These are phyloP conservation scores for Linnemannia zychae DNA, from an alignment of 192 early-diverging fungal species.

Conservation along the genomic window DNA sequence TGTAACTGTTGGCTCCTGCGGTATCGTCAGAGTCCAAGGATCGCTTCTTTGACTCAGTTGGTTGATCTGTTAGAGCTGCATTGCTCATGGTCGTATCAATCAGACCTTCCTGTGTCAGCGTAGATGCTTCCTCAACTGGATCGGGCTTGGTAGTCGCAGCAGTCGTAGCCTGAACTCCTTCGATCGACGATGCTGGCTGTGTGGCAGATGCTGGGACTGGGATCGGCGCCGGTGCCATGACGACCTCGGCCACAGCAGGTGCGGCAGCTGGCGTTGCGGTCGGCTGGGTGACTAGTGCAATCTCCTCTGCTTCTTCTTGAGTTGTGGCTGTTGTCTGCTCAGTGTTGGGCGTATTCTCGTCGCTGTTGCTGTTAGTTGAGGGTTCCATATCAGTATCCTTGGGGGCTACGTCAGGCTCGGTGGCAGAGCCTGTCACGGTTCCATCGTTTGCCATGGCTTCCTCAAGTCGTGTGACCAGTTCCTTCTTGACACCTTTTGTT, in stretches of 20 bases:
- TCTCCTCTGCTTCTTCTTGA: slow-evolving; percentile 20
- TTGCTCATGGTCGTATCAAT: slow-evolving; percentile 31
- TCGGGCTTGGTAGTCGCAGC: neutral
- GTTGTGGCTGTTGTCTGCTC: neutral
- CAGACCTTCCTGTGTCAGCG: slow-evolving; percentile 36
- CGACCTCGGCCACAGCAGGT: slow-evolving; percentile 22
- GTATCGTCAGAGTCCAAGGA: slow-evolving; percentile 8
- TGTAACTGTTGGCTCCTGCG: neutral
- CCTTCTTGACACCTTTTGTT: slow-evolving; percentile 75
- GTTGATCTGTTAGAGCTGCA: neutral
- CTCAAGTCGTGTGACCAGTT: slow-evolving; percentile 71
- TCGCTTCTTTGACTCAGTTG: slow-evolving; percentile 28
- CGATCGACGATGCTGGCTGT: neutral
- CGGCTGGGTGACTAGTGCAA: slow-evolving; percentile 18
- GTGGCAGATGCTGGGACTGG: slow-evolving; percentile 14
- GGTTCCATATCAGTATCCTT: slow-evolving; percentile 11
- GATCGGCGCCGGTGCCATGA: slow-evolving; percentile 18
- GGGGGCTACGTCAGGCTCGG: slow-evolving; percentile 36
- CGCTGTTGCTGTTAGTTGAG: neutral
- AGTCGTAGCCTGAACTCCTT: neutral
- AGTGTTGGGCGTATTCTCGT: neutral
- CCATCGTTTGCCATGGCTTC: slow-evolving; percentile 59
- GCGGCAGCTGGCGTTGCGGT: slow-evolving; percentile 14
- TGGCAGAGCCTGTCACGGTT: slow-evolving; percentile 8
- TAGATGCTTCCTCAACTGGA: slow-evolving; percentile 17